phyloP scores from a whole-genome alignment of 2,329 filamentous ascomycete species.

The Dothistroma septosporum region DNA sequence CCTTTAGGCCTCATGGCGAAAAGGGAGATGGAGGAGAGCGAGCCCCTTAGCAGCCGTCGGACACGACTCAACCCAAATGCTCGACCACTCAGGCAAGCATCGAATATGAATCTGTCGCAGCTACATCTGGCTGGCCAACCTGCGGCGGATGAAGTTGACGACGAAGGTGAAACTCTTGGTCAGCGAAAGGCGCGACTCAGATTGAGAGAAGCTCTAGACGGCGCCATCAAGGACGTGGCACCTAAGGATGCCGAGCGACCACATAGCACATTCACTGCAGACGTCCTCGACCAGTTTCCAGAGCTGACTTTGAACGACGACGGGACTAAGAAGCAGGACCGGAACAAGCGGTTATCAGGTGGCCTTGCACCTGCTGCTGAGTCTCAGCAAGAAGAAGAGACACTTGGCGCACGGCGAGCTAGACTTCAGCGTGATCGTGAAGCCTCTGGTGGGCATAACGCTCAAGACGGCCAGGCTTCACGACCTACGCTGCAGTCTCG shows the following conservation, averaged over 20 bases:
- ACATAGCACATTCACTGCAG: conserved; percentile 62
- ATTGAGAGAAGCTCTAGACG: conserved; percentile 50
- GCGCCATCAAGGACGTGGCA: conserved; percentile 40
- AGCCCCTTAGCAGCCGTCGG: conserved; percentile 74
- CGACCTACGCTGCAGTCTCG: conserved; percentile 36
- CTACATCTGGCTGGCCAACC: conserved; percentile 28
- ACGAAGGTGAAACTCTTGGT: conserved; percentile 63
- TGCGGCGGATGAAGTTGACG: conserved; percentile 42
- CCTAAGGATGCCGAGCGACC: conserved; percentile 26
- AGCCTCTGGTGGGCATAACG: conserved; percentile 22
- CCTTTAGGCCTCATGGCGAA: conserved; percentile 74
- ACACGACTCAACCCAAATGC: conserved; percentile 54
- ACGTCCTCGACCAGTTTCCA: conserved; percentile 64
- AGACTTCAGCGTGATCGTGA: conserved; percentile 68
- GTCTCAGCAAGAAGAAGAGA: conserved; percentile 61
- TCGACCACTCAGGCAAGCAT: conserved; percentile 6
- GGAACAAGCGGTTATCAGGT: conserved; percentile 16
- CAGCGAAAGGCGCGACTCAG: conserved; percentile 63
- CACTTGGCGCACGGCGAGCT: conserved; percentile 70
- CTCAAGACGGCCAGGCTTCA: conserved; percentile 45
- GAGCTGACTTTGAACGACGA: conserved; percentile 44
- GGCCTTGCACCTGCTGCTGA: conserved; percentile 10
- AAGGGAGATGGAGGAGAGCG: conserved; percentile 84
- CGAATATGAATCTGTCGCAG: conserved; percentile 26
- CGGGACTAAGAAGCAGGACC: conserved; percentile 34